Evolutionary conservation across 2,329 filamentous ascomycete genomes (phyloP).

Genomic region (Botrytis paeoniae): DNA sequence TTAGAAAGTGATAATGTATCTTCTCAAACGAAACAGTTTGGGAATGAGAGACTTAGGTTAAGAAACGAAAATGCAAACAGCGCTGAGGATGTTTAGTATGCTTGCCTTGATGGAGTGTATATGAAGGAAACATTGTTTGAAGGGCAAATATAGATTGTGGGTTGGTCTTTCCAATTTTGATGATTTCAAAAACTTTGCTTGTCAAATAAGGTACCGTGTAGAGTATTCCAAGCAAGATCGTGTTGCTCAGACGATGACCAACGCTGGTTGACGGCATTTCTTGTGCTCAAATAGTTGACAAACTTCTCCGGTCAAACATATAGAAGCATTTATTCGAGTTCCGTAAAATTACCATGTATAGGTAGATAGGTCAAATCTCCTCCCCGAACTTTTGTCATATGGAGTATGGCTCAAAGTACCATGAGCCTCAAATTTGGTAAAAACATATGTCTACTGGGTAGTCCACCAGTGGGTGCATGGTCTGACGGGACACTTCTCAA

Average conservation of each 20-base stretch:
- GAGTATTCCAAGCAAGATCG: neutral
- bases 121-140: neutral
- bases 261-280: neutral
- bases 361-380: neutral
- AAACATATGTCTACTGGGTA: neutral
- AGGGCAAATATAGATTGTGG: neutral
- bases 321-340: neutral
- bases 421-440: neutral
- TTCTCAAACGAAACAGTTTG: neutral
- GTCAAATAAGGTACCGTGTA: neutral
- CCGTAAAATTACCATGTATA: neutral
- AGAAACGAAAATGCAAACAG: neutral
- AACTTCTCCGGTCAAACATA: neutral
- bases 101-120: neutral
- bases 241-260: neutral
- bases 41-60: neutral
- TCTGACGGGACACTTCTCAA: no score
- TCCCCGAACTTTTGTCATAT: neutral
- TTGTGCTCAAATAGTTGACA: neutral
- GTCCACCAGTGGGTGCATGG: no score
- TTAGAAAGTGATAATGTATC: neutral
- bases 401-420: neutral
- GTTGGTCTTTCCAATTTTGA: conserved; percentile 3
- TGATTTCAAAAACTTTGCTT: neutral
- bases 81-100: neutral